Conservation (phyloP, 1,284 basidiomycete species). For the Wolfiporia cocos region DNA sequence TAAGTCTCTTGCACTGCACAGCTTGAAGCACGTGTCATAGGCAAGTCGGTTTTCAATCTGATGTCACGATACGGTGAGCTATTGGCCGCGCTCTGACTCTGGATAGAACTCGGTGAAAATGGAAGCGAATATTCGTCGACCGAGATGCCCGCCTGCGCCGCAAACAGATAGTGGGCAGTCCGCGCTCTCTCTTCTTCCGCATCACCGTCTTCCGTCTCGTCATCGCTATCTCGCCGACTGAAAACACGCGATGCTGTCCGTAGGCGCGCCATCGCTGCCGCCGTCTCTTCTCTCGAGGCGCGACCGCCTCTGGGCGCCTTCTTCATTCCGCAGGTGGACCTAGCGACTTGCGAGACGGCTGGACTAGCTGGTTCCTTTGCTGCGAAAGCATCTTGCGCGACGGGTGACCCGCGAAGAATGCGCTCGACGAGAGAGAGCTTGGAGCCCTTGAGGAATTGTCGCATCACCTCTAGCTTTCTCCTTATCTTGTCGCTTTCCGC, state of each 20-base stretch:
- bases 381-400: not conserved
- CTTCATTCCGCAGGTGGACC: too few species aligned
- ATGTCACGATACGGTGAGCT: too few species aligned
- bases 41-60: too few species aligned
- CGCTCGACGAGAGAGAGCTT: constrained; percentile 21
- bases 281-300: constrained; percentile 16
- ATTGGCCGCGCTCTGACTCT: too few species aligned
- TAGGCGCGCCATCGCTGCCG: constrained; percentile 19
- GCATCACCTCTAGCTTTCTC: constrained; percentile 38
- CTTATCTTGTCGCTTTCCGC: constrained; percentile 39
- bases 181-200: constrained; percentile 14
- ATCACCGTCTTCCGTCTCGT: constrained; percentile 21
- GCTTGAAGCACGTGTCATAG: too few species aligned
- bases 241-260: constrained; percentile 5
- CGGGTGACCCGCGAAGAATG: constrained; percentile 12
- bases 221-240: constrained; percentile 14
- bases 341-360: too few species aligned
- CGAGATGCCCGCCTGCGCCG: constrained; percentile 9
- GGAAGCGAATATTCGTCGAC: too few species aligned
- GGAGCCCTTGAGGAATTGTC: constrained; percentile 33
- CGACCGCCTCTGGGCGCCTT: too few species aligned
- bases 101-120: too few species aligned
- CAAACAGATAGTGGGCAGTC: constrained; percentile 19
- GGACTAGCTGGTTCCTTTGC: not conserved
- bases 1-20: too few species aligned